Base-by-base conservation (phyloP, 2,329 filamentous ascomycete genomes). In the Exophiala xenobiotica region DNA sequence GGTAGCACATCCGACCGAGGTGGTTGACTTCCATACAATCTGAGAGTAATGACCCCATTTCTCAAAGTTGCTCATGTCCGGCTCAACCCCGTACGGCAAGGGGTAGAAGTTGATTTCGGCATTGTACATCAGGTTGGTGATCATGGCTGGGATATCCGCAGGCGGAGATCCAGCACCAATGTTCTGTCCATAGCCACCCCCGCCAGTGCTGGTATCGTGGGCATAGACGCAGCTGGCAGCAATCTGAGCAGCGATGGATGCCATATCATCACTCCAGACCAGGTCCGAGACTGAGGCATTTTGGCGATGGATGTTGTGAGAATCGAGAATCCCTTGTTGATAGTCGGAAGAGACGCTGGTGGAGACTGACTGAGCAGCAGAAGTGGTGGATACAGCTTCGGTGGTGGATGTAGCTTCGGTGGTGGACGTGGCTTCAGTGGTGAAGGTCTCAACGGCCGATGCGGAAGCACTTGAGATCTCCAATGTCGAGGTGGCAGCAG, bases 71-170 rank as follows among this genome's bases (percentile, higher is more conserved):
- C 65, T 63, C 77, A 81, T 81, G 64, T 80, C 70, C 20, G 87
- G 86, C 65, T 75, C 77, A 58, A 83, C 86, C 65, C 86, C 93
- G 46, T 72, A 69, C 23, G 66, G 38, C 11, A 40, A 63, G 52
- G 77, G 77, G 70, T 78, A 84, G 63, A 72, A 72, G 57, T 67
- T 66, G 63, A 87, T 75, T 71, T 96, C 90, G 63, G 80, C 81
- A 68, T 93, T 89, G 80, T 96, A 96, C 89, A 93, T 96, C 73
- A 86, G 77, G 67, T 92, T 80, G 64, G 84, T 88, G 66, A 92
- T 84, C 61, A 86, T 83, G 58, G 79, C 76, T 47, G 82, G 81
- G 57, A 88, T 76, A 40, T 83, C 79, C 54, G 69, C 71, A n/a
- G 73, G 67, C 2, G 70, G 65, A 54, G 81, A 77, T 60, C 85